Conservation (phyloP, 1,139 yeast species). For the Geotrichum siamense region DNA sequence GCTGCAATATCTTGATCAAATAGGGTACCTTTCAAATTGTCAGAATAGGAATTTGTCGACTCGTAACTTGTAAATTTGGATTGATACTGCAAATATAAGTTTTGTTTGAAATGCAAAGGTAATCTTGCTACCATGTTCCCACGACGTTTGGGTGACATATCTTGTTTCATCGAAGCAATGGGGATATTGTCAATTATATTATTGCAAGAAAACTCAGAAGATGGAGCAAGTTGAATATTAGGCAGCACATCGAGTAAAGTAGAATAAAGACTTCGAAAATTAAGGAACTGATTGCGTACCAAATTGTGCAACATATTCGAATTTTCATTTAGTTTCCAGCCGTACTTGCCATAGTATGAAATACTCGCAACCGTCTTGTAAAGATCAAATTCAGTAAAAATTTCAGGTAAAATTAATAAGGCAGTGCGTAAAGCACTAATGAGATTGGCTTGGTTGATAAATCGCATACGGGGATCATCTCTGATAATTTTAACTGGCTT, state of each 20-base stretch:
- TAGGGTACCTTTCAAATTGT: conserved; percentile 1
- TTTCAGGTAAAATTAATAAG: conserved; percentile 46
- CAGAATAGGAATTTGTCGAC: background rate
- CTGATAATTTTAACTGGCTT: conserved; percentile 81
- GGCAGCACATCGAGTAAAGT: conserved; percentile 53
- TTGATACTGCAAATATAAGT: conserved; percentile 39
- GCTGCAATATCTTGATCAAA: conserved; percentile 33
- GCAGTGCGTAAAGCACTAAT: conserved; percentile 72
- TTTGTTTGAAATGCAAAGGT: conserved; percentile 48
- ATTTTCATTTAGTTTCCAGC: conserved; percentile 83
- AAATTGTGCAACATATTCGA: conserved; percentile 84
- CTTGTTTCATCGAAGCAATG: conserved; percentile 41
- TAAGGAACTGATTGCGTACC: conserved; percentile 63
- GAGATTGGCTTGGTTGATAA: conserved; percentile 69
- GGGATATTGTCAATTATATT: conserved; percentile 26
- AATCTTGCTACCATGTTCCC: conserved; percentile 39
- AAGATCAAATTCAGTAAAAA: conserved; percentile 55
- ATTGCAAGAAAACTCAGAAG: conserved; percentile 19
- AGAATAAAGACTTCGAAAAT: conserved; percentile 64
- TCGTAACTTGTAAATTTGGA: conserved; percentile 4
- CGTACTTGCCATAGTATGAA: conserved; percentile 84
- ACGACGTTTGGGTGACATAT: conserved; percentile 33
- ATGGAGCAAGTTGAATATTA: conserved; percentile 28
- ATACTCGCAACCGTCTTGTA: conserved; percentile 72
- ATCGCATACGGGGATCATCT: conserved; percentile 54